Conservation (phyloP, 73 alveolate genomes). For the Durusdinium trenchii region DNA sequence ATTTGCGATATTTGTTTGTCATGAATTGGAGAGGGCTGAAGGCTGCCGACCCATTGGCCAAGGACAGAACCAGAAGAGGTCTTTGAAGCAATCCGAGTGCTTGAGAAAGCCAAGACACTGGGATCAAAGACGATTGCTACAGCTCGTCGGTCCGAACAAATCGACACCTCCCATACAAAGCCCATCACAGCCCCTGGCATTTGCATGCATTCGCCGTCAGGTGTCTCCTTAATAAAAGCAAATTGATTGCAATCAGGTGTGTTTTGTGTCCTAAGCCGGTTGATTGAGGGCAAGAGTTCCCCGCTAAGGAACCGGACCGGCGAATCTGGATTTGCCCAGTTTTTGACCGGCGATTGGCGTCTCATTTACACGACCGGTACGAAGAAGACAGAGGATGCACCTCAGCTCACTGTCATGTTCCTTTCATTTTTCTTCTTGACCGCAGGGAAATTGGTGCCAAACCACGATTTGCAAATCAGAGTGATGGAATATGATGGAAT, state of each 20-base stretch:
- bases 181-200: too few species aligned
- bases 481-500: neutral
- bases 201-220: too few species aligned
- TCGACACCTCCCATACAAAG: too few species aligned
- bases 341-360: slow-evolving; percentile 89
- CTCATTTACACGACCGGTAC: slow-evolving; percentile 92
- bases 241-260: too few species aligned
- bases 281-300: neutral
- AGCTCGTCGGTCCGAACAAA: too few species aligned
- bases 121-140: too few species aligned
- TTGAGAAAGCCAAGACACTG: slow-evolving; percentile 75
- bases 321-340: slow-evolving; percentile 77
- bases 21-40: neutral
- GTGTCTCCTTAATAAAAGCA: too few species aligned
- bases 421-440: neutral
- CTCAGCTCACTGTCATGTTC: neutral
- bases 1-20: too few species aligned
- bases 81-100: slow-evolving; percentile 89
- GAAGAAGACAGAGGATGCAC: slow-evolving; percentile 49
- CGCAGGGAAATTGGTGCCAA: neutral
- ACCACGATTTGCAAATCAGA: neutral
- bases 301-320: slow-evolving; percentile 66
- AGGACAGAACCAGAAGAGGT: slow-evolving; percentile 85
- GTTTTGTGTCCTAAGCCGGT: too few species aligned
- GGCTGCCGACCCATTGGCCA: neutral